Evolutionary conservation across 1,284 basidiomycete genomes (phyloP), one percentile per base, ranked within the genome.

Genomic region (Hemileia vastatrix): DNA sequence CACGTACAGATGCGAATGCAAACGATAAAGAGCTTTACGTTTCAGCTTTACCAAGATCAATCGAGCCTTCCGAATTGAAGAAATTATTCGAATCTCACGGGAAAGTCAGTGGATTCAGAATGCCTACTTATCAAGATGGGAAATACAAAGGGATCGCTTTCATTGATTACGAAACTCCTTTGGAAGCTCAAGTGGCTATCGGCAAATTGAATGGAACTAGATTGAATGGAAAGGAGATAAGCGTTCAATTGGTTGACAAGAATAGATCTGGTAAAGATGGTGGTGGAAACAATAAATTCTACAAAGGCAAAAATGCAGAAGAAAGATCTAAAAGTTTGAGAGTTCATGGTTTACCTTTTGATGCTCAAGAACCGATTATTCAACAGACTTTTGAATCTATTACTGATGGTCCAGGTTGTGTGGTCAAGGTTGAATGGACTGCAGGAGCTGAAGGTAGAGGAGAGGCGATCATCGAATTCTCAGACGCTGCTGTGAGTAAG

Each of bases 311-410:
- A 31, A 31, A 6, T 4, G 58, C 52, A 11, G 56, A 32, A 31
- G 47, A 55, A 18, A 66, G 66, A 3, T 53, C 61, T n/a, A 64
- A 68, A 27, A 67, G 66, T n/a, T 64, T 73, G 1, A 52, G 64
- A 1, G 66, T 73, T 6, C 19, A 47, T 2, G 68, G 69, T 1
- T 47, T 75, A 24, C 74, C 74, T 1, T 45, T 52, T 8, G 68
- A 72, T 43, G 73, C 74, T 0, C 72, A 75, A 62, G 74, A 75
- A 58, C 69, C 73, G 9, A 52, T 73, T 59, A 72, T 75, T 40
- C 74, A 75, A 66, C 74, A 75, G 57, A 57, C 67, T 3, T 21
- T 75, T 8, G 74, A 75, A 56, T 44, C 58, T 9, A 13, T 32
- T 15, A 66, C 57, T 8, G 51, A 69, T 0, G 71, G 71, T 0